Conservation (phyloP, 495 filamentous ascomycete genomes). For the Neurospora cerealis region DNA sequence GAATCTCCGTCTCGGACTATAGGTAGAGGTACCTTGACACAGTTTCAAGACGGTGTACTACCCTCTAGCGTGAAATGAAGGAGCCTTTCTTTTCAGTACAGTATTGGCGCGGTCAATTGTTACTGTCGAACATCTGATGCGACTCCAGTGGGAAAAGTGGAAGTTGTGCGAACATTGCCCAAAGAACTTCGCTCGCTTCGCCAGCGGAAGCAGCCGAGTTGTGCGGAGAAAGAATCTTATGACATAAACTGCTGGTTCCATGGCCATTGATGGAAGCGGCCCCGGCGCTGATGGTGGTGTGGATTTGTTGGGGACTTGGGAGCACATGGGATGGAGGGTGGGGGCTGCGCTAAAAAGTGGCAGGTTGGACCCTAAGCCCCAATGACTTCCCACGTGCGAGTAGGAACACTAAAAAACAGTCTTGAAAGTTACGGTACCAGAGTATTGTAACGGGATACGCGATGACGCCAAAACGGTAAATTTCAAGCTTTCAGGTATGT, state of each 20-base stretch:
- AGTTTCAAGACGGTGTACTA: background rate
- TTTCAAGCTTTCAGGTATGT: background rate
- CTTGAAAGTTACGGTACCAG: background rate
- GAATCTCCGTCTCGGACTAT: background rate
- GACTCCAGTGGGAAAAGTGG: background rate
- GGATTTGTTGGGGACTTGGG: background rate
- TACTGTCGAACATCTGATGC: background rate
- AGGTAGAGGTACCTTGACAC: background rate
- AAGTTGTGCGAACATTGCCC: background rate
- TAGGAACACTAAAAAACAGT: background rate
- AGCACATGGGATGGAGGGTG: background rate
- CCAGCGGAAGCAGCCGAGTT: background rate
- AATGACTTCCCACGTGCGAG: background rate
- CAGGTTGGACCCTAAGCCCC: background rate
- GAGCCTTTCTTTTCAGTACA: background rate
- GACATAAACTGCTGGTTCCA: background rate
- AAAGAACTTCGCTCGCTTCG: background rate
- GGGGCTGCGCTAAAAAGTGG: background rate
- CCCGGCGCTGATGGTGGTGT: background rate
- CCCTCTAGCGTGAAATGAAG: background rate
- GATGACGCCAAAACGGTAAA: background rate
- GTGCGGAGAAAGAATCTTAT: background rate
- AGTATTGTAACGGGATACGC: background rate
- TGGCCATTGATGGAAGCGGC: background rate
- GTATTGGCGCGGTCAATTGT: background rate